Base-by-base conservation (phyloP, 495 filamentous ascomycete species). In the Friedmanniomyces simplex region DNA sequence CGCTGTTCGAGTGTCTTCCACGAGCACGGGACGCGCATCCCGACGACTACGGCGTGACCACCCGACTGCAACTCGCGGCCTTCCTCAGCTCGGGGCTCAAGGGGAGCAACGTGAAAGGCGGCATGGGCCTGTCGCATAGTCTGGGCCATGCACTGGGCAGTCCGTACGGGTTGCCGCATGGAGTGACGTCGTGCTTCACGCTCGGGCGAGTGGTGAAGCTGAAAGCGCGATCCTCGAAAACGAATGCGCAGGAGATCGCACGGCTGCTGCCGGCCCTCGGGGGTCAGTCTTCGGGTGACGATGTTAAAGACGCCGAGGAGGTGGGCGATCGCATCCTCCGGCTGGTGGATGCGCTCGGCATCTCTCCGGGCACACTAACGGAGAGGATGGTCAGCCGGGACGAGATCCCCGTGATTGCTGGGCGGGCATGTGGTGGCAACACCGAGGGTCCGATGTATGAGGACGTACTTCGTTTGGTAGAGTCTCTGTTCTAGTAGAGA, bases 131-230 rank as follows among this genome's bases (percentile, higher is more conserved):
- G 1, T 65, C 63, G 39, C 65, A 67, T 47, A 62, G 58, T 54
- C 64, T 67, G 32, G 65, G 65, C 45, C 60, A 67, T 25, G 63
- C 65, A 14, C 59, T 67, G 34, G 65, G 65, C 16, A 53, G 55
- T 37, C 64, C 65, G 16, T 67, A 67, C 39, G 22, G 52, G 5
- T 62, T 67, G 24, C 65, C 63, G 1, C 65, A 67, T 28, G 65
- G 65, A n/a, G 64, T 62, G 30, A 67, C 65, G 1, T 65, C 62
- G 18, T 67, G 65, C 50, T 48, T 67, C 24, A 67, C 63, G 26
- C 45, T 67, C 12, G 62, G 62, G n/a, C 64, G 58, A 12, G 63
- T 63, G 3, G 64, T 67, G 12, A 51, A 64, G 37, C 52, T 67
- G 47, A 67, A 67, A 50, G 64, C 64, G 13, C 61, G 55, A n/a